Conservation (phyloP, 192 early-diverging fungal genomes). For the Gigaspora rosea region DNA sequence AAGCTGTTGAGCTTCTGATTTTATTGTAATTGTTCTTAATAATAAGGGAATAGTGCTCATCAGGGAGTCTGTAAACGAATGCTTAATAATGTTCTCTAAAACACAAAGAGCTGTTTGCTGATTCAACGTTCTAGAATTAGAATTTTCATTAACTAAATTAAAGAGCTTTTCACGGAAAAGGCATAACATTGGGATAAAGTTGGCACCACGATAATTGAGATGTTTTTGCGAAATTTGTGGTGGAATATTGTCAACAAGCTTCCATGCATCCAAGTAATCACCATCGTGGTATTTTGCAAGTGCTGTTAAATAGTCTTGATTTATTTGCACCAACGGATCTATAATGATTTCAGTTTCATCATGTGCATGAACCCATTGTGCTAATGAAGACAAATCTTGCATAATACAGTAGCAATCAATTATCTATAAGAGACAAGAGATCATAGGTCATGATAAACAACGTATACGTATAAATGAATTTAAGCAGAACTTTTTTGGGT, state of each 20-base stretch:
- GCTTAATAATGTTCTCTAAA: not conserved
- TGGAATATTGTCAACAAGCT: not conserved
- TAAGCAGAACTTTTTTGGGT: too few relatives aligned
- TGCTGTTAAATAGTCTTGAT: conserved; percentile 18
- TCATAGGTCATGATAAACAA: not conserved
- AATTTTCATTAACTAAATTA: not conserved
- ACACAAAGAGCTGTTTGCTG: not conserved
- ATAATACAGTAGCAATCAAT: conserved; percentile 26
- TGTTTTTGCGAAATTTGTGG: not conserved
- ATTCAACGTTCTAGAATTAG: not conserved
- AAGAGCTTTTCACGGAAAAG: not conserved
- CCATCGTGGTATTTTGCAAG: not conserved
- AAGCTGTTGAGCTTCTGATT: not conserved
- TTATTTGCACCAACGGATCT: conserved; percentile 4
- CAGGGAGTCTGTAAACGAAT: not conserved
- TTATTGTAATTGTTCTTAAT: not conserved
- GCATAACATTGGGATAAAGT: conserved; percentile 3
- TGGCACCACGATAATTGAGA: not conserved
- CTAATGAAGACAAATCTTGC: conserved; percentile 20
- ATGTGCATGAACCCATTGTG: conserved; percentile 12
- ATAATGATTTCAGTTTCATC: not conserved
- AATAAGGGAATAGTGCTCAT: conserved; percentile 1
- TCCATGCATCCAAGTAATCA: conserved; percentile 6
- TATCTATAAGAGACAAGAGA: conserved; percentile 6
- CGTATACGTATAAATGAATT: not conserved